Evolutionary conservation across 768 basidiomycete species (phyloP).

Genomic region (Cystofilobasidium capitatum): DNA sequence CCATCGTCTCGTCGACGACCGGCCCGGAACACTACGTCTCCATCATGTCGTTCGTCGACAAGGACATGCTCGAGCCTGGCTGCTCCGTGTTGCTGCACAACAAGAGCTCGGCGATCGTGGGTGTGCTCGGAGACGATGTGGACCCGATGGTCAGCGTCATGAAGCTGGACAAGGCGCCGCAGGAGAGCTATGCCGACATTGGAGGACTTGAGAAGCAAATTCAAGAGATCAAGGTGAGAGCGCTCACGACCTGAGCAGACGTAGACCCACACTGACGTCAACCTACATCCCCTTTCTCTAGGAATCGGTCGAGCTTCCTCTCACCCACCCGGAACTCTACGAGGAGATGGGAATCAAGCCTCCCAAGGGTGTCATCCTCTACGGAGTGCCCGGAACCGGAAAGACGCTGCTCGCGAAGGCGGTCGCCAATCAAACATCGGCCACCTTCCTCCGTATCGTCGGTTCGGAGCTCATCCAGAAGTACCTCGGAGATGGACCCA

Average conservation of each 20-base stretch:
- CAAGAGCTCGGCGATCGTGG: constrained; percentile 88
- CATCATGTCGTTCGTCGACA: constrained; percentile 97
- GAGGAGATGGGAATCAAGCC: constrained; percentile 99
- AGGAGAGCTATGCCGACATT: constrained; percentile 96
- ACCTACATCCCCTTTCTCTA: constrained; percentile 34
- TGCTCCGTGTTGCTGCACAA: constrained; percentile 92
- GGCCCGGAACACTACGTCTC: constrained; percentile 96
- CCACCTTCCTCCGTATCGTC: constrained; percentile 93
- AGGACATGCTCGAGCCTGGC: constrained; percentile 90
- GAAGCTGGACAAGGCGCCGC: constrained; percentile 87
- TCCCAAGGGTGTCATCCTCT: constrained; percentile 98
- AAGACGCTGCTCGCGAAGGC: constrained; percentile 97
- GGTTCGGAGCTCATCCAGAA: constrained; percentile 98
- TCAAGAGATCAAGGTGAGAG: constrained; percentile 87
- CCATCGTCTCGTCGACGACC: constrained; percentile 89
- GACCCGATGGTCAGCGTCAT: constrained; percentile 87
- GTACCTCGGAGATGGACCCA: constrained; percentile 96
- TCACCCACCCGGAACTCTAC: constrained; percentile 96
- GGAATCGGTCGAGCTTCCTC: constrained; percentile 96
- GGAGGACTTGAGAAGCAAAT: constrained; percentile 95
- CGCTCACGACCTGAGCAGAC: background rate
- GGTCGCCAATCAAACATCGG: constrained; percentile 95
- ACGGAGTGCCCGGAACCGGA: constrained; percentile 95
- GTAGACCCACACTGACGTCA: background rate
- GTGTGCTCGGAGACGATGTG: constrained; percentile 86